A percentile compares a stretch with the other conserved stretches of the same genome.
Conservation (phyloP, 805 yeast genomes). For the Sugiyamaella marilandica region DNA sequence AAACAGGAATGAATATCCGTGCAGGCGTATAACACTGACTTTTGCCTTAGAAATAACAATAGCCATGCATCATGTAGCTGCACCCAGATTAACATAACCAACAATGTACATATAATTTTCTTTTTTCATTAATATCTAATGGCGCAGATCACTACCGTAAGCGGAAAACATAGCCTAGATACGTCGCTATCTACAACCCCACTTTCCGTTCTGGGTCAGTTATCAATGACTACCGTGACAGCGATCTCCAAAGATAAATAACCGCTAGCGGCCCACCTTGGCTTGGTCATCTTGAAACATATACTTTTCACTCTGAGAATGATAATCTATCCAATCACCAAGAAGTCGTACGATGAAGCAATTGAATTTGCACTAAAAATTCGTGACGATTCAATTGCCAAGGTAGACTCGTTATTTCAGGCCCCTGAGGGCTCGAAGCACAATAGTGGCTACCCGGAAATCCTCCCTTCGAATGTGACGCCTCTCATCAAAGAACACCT, state of each 20-base stretch:
- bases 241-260: background rate
- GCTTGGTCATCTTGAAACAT: background rate
- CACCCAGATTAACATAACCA: too few species aligned
- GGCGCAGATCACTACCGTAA: background rate
- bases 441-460: slow-evolving; percentile 11
- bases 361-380: slow-evolving; percentile 9
- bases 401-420: slow-evolving; percentile 19
- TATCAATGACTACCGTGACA: background rate
- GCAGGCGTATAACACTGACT: too few species aligned
- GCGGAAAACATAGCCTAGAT: slow-evolving; percentile 1
- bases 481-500: slow-evolving; percentile 17
- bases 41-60: too few species aligned
- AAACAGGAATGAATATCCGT: too few species aligned
- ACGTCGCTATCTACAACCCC: background rate
- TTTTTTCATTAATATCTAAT: background rate
- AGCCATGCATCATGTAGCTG: too few species aligned
- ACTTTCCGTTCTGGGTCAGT: background rate
- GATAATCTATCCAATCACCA: background rate
- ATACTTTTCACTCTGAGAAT: background rate
- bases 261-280: background rate
- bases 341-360: slow-evolving; percentile 6
- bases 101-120: too few species aligned
- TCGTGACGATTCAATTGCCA: slow-evolving; percentile 19
- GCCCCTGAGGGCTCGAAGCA: slow-evolving; percentile 19
- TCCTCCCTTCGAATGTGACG: slow-evolving; percentile 19